These are phyloP conservation scores for Infundibulicybe gibba DNA, from an alignment of 768 basidiomycete genomes.

Conservation along the genomic window DNA sequence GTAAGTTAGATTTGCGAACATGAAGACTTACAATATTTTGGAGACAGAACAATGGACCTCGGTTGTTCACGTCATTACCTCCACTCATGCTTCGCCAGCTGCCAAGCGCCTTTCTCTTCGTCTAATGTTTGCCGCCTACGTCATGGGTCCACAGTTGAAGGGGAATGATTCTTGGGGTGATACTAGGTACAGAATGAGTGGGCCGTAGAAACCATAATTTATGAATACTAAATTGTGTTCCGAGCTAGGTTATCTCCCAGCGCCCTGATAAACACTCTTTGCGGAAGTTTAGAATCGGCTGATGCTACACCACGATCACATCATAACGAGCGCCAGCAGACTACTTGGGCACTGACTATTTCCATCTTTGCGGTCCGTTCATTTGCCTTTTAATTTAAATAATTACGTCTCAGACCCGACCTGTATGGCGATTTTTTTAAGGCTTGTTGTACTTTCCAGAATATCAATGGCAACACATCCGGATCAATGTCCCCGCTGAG, in stretches of 20 bases:
- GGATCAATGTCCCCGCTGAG: conserved; percentile 25
- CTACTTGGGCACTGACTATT: conserved; percentile 35
- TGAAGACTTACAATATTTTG: conserved; percentile 7
- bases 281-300: not conserved
- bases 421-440: conserved; percentile 4
- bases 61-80: conserved; percentile 40
- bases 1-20: conserved; percentile 25
- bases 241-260: conserved; percentile 8
- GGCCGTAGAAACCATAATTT: not conserved
- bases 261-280: conserved; percentile 9
- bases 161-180: conserved; percentile 17
- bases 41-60: conserved; percentile 50
- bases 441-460: conserved; percentile 16
- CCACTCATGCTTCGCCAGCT: conserved; percentile 52
- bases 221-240: not conserved
- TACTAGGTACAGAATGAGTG: conserved; percentile 8
- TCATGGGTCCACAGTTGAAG: conserved; percentile 44
- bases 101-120: conserved; percentile 55
- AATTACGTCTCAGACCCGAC: not conserved
- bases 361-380: conserved; percentile 35
- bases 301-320: not conserved
- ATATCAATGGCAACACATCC: not conserved
- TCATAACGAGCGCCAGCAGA: conserved; percentile 22
- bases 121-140: conserved; percentile 50
- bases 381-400: not conserved